Evolutionary conservation across 2,329 filamentous ascomycete species (phyloP).

Genomic region (Madurella fahalii): DNA sequence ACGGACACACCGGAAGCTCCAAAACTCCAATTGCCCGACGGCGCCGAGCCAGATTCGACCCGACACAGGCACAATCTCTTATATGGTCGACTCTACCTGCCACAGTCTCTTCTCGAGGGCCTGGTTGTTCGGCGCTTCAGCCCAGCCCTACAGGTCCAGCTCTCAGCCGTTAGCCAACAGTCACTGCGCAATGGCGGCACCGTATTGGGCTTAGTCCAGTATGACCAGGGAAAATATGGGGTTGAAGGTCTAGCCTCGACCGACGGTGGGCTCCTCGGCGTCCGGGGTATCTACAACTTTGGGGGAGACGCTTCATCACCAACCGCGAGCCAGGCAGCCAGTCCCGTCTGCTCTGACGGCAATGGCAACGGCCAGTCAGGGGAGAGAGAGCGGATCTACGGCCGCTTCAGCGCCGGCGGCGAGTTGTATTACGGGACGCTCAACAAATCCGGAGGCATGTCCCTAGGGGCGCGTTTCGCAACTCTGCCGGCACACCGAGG

Average conservation of each 20-base stretch:
- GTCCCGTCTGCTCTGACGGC: constrained; percentile 15
- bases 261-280: constrained; percentile 81
- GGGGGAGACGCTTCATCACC: constrained; percentile 60
- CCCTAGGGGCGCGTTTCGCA: constrained; percentile 81
- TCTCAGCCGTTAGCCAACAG: constrained; percentile 73
- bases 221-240: constrained; percentile 82
- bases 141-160: constrained; percentile 71
- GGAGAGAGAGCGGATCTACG: constrained; percentile 62
- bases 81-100: constrained; percentile 77
- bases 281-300: constrained; percentile 92
- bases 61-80: constrained; percentile 54
- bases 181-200: constrained; percentile 72
- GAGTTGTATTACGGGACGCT: constrained; percentile 94
- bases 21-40: constrained; percentile 20
- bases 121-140: constrained; percentile 76
- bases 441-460: constrained; percentile 91
- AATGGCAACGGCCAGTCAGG: constrained; percentile 20
- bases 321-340: constrained; percentile 18
- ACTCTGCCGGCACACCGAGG: constrained; percentile 77
- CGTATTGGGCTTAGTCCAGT: constrained; percentile 67
- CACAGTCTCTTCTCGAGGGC: constrained; percentile 80
- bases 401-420: constrained; percentile 83
- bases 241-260: constrained; percentile 89
- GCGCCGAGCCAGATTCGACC: constrained; percentile 10
- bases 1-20: constrained; percentile 11